Conservation (phyloP, 495 filamentous ascomycete genomes). For the Aspergillus campestris region DNA sequence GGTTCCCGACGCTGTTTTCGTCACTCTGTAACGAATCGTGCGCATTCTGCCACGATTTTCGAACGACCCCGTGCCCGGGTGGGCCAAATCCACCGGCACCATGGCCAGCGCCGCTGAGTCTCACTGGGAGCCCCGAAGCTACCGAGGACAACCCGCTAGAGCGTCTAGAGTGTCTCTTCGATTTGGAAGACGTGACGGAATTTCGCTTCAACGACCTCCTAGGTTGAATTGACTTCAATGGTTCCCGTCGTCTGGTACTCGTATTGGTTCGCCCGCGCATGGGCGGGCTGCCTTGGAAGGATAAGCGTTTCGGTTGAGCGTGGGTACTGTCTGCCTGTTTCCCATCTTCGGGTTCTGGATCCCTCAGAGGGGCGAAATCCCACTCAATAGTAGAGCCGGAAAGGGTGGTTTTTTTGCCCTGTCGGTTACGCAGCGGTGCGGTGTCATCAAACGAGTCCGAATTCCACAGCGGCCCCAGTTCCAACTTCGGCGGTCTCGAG, state of each 20-base stretch:
- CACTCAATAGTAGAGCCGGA: slow-evolving; percentile 25
- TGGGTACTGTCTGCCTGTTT: slow-evolving; percentile 15
- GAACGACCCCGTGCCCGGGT: slow-evolving; percentile 34
- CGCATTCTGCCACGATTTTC: slow-evolving; percentile 42
- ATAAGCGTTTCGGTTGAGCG: slow-evolving; percentile 22
- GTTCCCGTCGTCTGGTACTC: slow-evolving; percentile 28
- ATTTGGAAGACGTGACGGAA: slow-evolving; percentile 32
- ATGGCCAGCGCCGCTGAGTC: slow-evolving; percentile 40
- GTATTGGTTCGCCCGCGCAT: slow-evolving; percentile 25
- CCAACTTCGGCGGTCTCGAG: slow-evolving; percentile 28
- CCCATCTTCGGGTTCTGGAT: slow-evolving; percentile 17
- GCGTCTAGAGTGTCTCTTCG: slow-evolving; percentile 34
- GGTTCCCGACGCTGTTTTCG: slow-evolving; percentile 27
- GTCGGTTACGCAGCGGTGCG: slow-evolving; percentile 9
- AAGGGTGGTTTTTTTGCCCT: slow-evolving; percentile 18
- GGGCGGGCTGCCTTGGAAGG: slow-evolving; percentile 22
- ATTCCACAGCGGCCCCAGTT: slow-evolving; percentile 31
- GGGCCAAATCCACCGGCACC: slow-evolving; percentile 43
- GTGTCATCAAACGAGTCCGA: slow-evolving; percentile 19
- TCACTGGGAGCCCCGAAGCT: slow-evolving; percentile 29
- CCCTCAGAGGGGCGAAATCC: slow-evolving; percentile 20
- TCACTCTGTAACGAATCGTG: slow-evolving; percentile 31
- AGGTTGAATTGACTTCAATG: slow-evolving; percentile 33
- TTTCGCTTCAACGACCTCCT: slow-evolving; percentile 34
- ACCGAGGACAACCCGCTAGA: slow-evolving; percentile 37